Base-by-base conservation (phyloP, 2,329 filamentous ascomycete genomes). In the Herpotrichia juniperi region DNA sequence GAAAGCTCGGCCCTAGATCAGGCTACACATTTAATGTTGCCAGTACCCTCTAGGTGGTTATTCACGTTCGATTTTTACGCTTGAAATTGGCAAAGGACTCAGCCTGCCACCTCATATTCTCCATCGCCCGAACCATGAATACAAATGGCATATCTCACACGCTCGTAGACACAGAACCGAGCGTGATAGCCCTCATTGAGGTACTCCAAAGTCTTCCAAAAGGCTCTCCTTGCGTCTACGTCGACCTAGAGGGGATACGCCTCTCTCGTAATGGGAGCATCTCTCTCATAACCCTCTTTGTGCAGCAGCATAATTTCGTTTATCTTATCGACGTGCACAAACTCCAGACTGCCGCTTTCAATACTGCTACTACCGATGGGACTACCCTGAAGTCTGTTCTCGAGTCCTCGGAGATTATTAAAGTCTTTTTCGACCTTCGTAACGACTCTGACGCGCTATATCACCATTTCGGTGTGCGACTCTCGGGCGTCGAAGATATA, bases 321-420 rank as follows among this genome's bases (percentile, higher is more conserved):
- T 71, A 56, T 50, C 63, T 72, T 11, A 53, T 73, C 51, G 69
- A 74, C 53, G 50, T 74, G 2, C 50, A 66, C 46, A 56, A 30
- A 0, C 55, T 74, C 2, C 57, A 61, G n/a, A 22, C 22, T 22
- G 30, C 43, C 25, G 63, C 67, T 4, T 74, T 73, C 59, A 57
- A 53, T 12, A 66, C 64, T 11, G 12, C 50, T 16, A 50, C 57
- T 34, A 21, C 32, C 14, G 25, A 45, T 12, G 28, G 24, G 4
- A 50, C 52, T 42, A 71, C 61, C 0, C 51, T 74, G 28, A 68
- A 67, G 50, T 42, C 57, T 42, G 64, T 73, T 31, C 62, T 74
- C 2, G 37, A 74, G 51, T 43, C 54, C 3, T 14, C 37, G 28
- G 34, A 53, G 0, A 69, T 71, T n/a, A 46, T 61, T 12, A 67